Evolutionary conservation across 2,329 filamentous ascomycete genomes (phyloP), one percentile per base, ranked within the genome.

Genomic region (Exophiala viscosa): DNA sequence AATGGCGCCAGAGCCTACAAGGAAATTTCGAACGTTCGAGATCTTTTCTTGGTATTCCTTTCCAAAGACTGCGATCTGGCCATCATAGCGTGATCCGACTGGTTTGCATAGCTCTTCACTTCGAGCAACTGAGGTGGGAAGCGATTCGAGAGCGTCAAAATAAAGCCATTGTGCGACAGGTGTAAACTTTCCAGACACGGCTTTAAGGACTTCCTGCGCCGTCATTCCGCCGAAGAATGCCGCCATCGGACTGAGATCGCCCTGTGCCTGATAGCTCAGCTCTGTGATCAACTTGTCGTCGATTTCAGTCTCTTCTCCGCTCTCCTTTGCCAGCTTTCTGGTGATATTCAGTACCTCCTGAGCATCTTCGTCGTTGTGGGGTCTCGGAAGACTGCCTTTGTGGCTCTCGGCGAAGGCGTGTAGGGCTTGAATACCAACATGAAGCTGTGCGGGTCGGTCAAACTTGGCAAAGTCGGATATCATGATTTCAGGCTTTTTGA

Each of bases 381-480:
- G 87, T 42, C 84, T 82, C 43, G 93, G 93, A 40, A 93, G 79
- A 43, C 86, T 81, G 36, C 85, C 84, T 51, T 74, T 72, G 64
- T 95, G 85, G 33, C 78, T 75, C 63, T 90, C 84, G 10, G 82
- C 83, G 70, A 96, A 99, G 33, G 85, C 84, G 68, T 96, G 90
- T 6, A 99, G 79, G 8, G 93, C 91, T 73, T 97, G 91, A 66
- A 97, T 87, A 55, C 90, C 93, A 56, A 95, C 76, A 68, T 99
- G 93, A 18, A 99, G 81, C 70, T 97, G 90, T 61, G 87, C 84
- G 1, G 93, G 93, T 41, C 93, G 87, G 70, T 97, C 93, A 62
- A 96, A 97, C 72, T 99, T 99, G 72, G 93, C 93, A 67, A 91
- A 99, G 69, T 99, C 93, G 17, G 93, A 95, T 55, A 96, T 83